Percentiles rank a stretch among this genome's conserved stretches.
Evolutionary conservation across 306 rosid genomes (phyloP).

Genomic region (Lathyrus tuberosus): DNA sequence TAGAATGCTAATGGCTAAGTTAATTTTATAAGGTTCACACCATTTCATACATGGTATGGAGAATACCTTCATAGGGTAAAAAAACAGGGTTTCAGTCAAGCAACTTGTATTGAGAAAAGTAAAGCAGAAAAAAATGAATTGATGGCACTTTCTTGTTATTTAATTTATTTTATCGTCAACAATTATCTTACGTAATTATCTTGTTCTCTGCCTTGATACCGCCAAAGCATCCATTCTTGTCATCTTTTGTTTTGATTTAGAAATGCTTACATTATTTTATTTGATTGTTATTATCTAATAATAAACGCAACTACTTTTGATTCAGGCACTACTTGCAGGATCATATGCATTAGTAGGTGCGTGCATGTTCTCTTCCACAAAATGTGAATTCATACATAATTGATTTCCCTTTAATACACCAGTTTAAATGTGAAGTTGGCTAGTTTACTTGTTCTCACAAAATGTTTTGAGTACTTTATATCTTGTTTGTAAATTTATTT

Average conservation of each 20-base stretch:
- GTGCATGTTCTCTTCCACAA: slow-evolving; percentile 40
- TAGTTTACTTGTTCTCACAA: no score
- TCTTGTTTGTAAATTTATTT: slow-evolving; percentile 27
- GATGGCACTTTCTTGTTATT: slow-evolving; percentile 16
- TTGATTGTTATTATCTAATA: slow-evolving; percentile 39
- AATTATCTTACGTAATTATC: slow-evolving; percentile 25
- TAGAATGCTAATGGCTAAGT: slow-evolving; percentile 1
- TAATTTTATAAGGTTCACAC: slow-evolving; percentile 11
- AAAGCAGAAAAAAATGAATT: slow-evolving; percentile 2
- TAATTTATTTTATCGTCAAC: slow-evolving; percentile 27
- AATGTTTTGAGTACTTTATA: slow-evolving; percentile 3
- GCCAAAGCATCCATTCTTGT: slow-evolving; percentile 5
- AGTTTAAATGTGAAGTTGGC: no score
- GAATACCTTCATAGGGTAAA: slow-evolving; percentile 3
- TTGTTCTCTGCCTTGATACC: slow-evolving; percentile 24
- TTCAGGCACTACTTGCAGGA: slow-evolving; percentile 73
- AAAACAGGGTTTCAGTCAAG: slow-evolving; percentile 27
- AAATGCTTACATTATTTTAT: slow-evolving; percentile 28
- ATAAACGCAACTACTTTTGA: slow-evolving; percentile 35
- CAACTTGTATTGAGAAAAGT: background rate
- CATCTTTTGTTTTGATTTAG: slow-evolving; percentile 30
- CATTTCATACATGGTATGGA: slow-evolving; percentile 17
- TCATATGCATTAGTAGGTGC: slow-evolving; percentile 69
- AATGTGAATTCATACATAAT: slow-evolving; percentile 15
- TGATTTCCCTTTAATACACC: slow-evolving; percentile 11